These are phyloP conservation scores for Tripidium arundinaceum DNA, from an alignment of 202 grass and related monocot genomes.

Conservation along the genomic window DNA sequence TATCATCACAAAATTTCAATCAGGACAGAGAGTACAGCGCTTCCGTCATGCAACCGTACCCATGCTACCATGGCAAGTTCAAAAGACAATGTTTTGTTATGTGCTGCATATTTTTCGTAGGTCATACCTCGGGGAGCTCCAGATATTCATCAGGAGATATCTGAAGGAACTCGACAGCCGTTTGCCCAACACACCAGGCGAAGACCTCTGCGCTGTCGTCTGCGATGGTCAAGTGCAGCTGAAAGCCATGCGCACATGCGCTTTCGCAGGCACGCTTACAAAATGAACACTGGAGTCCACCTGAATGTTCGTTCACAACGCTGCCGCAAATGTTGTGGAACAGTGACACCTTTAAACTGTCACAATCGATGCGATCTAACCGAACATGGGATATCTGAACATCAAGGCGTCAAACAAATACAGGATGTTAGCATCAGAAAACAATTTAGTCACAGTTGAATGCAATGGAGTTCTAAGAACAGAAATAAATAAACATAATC, in stretches of 20 bases:
- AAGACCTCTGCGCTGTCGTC: too few species aligned
- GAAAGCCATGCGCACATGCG: too few species aligned
- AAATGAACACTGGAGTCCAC: too few species aligned
- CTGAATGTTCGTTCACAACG: constrained; percentile 42
- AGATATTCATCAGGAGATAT: constrained; percentile 85
- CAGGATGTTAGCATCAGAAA: too few species aligned
- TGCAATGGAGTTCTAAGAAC: too few species aligned
- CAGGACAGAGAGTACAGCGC: neutral
- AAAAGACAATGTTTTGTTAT: neutral
- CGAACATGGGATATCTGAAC: too few species aligned
- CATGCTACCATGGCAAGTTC: neutral
- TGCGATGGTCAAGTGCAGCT: too few species aligned
- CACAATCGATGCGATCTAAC: constrained; percentile 49
- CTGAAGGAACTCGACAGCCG: constrained; percentile 81
- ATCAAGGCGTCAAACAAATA: too few species aligned
- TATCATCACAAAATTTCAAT: constrained; percentile 19
- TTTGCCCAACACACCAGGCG: constrained; percentile 72
- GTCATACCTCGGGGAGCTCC: constrained; percentile 68
- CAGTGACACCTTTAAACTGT: constrained; percentile 51
- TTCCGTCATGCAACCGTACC: neutral
- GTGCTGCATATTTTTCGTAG: neutral
- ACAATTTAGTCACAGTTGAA: too few species aligned
- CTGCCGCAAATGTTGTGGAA: constrained; percentile 68
- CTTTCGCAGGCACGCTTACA: too few species aligned
- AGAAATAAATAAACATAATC: too few species aligned